A percentile compares a stretch with the other conserved stretches of the same genome.
Conservation (phyloP, 768 basidiomycete genomes). For the Leccinum incarnatum region DNA sequence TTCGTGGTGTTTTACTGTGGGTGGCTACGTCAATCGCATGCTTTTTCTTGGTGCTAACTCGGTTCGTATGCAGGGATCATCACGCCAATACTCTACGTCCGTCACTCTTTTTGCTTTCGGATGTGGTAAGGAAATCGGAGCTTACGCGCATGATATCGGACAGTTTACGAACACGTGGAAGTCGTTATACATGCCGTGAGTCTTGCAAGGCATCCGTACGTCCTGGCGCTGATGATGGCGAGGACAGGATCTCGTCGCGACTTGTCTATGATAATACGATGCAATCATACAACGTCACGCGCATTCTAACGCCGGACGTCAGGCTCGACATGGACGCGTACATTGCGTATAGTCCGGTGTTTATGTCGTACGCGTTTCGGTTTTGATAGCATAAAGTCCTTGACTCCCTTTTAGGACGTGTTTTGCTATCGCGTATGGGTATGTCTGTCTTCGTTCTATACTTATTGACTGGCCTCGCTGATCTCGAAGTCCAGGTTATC, state of each 20-base stretch:
- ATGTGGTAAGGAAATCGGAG: conserved; percentile 19
- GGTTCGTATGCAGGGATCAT: conserved; percentile 24
- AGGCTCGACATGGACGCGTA: conserved; percentile 57
- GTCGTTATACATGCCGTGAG: conserved; percentile 57
- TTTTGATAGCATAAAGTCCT: neutral
- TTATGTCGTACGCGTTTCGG: conserved; percentile 40
- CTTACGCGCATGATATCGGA: neutral
- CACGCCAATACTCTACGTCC: conserved; percentile 42
- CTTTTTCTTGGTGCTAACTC: conserved; percentile 1
- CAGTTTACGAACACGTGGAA: conserved; percentile 64
- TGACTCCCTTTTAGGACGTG: conserved; percentile 17
- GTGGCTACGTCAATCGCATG: neutral
- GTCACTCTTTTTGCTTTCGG: conserved; percentile 41
- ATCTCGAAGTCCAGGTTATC: conserved; percentile 65
- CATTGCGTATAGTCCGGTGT: conserved; percentile 56
- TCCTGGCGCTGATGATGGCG: neutral
- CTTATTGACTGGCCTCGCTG: neutral
- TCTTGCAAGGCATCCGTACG: neutral
- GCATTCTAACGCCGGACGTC: conserved; percentile 49
- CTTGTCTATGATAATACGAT: conserved; percentile 62
- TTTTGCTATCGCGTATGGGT: conserved; percentile 33
- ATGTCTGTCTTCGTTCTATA: neutral
- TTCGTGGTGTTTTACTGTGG: conserved; percentile 62
- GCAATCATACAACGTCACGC: conserved; percentile 52
- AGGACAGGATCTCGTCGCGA: conserved; percentile 53